Conservation (phyloP, 768 basidiomycete species). For the Leccinum disarticulatum region DNA sequence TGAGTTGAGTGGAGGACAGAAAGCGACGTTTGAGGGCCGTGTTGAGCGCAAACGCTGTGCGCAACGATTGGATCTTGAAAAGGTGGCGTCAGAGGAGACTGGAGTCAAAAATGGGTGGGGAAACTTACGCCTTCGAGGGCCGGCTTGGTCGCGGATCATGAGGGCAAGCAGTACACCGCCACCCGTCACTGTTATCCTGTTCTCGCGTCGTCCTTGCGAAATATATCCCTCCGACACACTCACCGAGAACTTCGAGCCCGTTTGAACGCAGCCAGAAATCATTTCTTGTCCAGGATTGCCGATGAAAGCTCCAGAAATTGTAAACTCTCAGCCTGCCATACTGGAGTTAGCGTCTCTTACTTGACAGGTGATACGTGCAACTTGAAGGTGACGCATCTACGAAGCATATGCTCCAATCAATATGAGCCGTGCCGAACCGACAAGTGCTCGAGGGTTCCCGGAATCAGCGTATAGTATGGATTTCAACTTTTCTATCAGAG, state of each 20-base stretch:
- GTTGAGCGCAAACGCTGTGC: constrained; percentile 91
- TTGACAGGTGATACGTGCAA: not conserved
- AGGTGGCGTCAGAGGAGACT: not conserved
- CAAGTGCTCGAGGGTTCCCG: constrained; percentile 51
- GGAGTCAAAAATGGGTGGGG: not conserved
- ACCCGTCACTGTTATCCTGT: too few species aligned
- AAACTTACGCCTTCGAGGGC: constrained; percentile 79
- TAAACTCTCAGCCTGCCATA: constrained; percentile 63
- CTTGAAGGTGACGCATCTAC: constrained; percentile 42
- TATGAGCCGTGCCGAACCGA: constrained; percentile 81
- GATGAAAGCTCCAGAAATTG: constrained; percentile 85
- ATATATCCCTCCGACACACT: constrained; percentile 87
- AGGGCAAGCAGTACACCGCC: too few species aligned
- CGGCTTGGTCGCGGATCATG: constrained; percentile 41
- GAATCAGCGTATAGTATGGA: too few species aligned
- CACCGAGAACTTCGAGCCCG: constrained; percentile 79
- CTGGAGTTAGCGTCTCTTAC: not conserved
- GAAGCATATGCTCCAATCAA: constrained; percentile 28
- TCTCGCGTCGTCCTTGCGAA: constrained; percentile 65
- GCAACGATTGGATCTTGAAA: constrained; percentile 73
- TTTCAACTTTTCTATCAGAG: too few species aligned
- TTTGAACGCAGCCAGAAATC: constrained; percentile 76
- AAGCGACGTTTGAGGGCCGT: constrained; percentile 89
- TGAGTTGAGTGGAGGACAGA: constrained; percentile 77
- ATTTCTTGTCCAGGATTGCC: constrained; percentile 45